Percentiles rank a stretch among this genome's conserved stretches.
phyloP scores from a whole-genome alignment of 805 yeast genomes.

The Pichia exigua region DNA sequence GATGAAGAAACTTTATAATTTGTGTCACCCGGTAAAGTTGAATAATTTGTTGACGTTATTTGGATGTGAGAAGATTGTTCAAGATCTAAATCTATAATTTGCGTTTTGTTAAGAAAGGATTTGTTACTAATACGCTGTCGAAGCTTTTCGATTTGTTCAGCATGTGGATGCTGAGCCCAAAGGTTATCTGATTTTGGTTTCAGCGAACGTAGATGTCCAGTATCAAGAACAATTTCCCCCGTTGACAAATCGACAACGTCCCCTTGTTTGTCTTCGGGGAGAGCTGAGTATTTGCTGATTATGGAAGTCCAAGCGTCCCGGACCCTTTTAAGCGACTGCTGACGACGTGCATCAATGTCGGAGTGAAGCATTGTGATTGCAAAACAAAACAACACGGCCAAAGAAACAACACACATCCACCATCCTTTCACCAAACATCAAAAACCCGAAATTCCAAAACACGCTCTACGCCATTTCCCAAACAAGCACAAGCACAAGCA shows the following conservation, averaged over 20 bases:
- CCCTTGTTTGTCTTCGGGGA: slow-evolving; percentile 18
- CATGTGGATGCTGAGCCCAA: slow-evolving; percentile 26
- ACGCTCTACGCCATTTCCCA: not conserved
- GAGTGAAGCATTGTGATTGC: not conserved
- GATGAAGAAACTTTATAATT: slow-evolving; percentile 1
- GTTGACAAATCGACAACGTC: slow-evolving; percentile 59
- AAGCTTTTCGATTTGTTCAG: not conserved
- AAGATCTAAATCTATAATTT: not conserved
- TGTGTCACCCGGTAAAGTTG: slow-evolving; percentile 1
- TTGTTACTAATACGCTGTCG: not conserved
- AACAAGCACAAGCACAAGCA: no score
- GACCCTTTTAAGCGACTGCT: not conserved
- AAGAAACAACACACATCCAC: not conserved
- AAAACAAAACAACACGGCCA: not conserved
- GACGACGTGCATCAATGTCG: slow-evolving; percentile 2
- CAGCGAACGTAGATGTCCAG: slow-evolving; percentile 59
- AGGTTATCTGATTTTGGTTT: slow-evolving; percentile 21
- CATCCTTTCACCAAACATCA: no score
- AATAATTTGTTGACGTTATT: not conserved
- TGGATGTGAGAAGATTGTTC: not conserved
- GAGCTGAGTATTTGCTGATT: not conserved
- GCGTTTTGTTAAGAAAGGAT: not conserved
- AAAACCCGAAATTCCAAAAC: not conserved
- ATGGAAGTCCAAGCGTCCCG: not conserved
- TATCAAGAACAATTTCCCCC: slow-evolving; percentile 55